Base-by-base conservation (phyloP, 1,284 basidiomycete genomes). In the Papiliotrema fonsecae region DNA sequence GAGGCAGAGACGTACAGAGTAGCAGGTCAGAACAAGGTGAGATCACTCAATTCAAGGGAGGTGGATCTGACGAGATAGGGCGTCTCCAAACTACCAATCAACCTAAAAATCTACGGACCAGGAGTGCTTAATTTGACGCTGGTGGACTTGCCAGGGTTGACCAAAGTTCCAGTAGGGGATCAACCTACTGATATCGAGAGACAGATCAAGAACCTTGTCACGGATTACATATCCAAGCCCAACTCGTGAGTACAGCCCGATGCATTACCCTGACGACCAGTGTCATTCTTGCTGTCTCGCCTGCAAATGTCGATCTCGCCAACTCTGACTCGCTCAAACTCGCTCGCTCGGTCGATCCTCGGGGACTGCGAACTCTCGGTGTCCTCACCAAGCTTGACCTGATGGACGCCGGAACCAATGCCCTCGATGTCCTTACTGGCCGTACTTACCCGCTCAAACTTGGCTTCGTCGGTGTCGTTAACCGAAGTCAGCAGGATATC, bases 321-420 rank as follows among this genome's bases (percentile, higher is more conserved):
- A 98, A 98, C 75, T 97, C 94, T 0, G 94, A 97, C 72, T 87
- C 93, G 3, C 83, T 98, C 60, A 97, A 97, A 73, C 85, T 98
- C 39, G 94, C 94, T 13, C 87, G 94, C 39, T 83, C 85, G 6
- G 90, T 97, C 42, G 94, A 98, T 69, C 89, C 94, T 0, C 90
- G 96, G 74, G 92, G 94, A 16, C 82, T 93, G 24, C 82, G 94
- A 27, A 98, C 94, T 19, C 91, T 97, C 53, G 94, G 94, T 51
- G 88, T 98, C 21, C 79, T 98, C 43, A 94, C 93, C 25, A 98
- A 98, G 75, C 82, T 98, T 41, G 94, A 98, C 75, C 81, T 98
- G 35, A 98, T 98, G 94, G 94, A 97, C 67, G 91, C 92, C 11
- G 94, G 94, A 34, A 98, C 94, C 26, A 96, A 98, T 70, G 94